Conservation (phyloP, 2,329 filamentous ascomycete species). For the Fragosphaeria purpurea region DNA sequence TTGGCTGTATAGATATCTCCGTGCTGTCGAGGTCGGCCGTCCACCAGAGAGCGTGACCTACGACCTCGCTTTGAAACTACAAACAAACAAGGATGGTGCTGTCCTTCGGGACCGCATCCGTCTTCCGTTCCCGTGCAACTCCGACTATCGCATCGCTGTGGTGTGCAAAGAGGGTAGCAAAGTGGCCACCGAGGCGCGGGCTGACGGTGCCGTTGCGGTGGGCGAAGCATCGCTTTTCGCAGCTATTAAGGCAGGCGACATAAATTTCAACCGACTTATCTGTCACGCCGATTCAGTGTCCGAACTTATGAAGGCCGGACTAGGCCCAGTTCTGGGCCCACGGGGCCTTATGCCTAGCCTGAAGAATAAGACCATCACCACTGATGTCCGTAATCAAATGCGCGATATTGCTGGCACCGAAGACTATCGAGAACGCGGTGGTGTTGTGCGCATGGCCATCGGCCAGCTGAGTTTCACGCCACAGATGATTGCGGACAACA, state of each 20-base stretch:
- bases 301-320: conserved; percentile 68
- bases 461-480: conserved; percentile 85
- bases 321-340: conserved; percentile 78
- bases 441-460: conserved; percentile 79
- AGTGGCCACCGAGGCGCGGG: conserved; percentile 61
- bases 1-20: conserved; percentile 60
- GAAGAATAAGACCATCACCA: conserved; percentile 83
- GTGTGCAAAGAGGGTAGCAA: conserved; percentile 77
- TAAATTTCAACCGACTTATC: conserved; percentile 82
- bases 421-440: conserved; percentile 76
- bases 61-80: conserved; percentile 74
- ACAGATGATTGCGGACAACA: conserved; percentile 73
- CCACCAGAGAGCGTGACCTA: conserved; percentile 70
- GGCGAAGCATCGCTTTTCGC: conserved; percentile 83
- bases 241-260: conserved; percentile 58
- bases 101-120: conserved; percentile 79
- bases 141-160: conserved; percentile 79
- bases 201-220: conserved; percentile 70
- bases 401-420: conserved; percentile 74
- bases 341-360: conserved; percentile 84
- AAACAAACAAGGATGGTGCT: conserved; percentile 75
- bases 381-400: conserved; percentile 64
- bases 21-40: conserved; percentile 82
- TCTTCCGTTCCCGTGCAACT: conserved; percentile 82
- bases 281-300: conserved; percentile 71